Evolutionary conservation across 2,329 filamentous ascomycete genomes (phyloP).

Genomic region (Plectosphaerella plurivora): DNA sequence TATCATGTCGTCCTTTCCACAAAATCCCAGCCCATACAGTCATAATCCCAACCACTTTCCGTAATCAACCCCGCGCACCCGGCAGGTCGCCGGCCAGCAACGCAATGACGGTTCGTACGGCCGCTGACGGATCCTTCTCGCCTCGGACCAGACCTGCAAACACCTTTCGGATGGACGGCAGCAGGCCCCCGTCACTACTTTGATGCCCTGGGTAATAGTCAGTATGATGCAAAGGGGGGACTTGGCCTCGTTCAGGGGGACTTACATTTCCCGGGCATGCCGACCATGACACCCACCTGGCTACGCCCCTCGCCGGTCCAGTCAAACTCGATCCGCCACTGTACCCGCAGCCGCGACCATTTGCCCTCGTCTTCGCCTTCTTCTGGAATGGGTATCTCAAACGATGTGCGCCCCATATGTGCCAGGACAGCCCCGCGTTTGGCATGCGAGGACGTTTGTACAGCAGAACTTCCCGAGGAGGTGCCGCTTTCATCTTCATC

Average conservation of each 20-base stretch:
- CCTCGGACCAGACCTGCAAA: slow-evolving; percentile 56
- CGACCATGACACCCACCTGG: slow-evolving; percentile 47
- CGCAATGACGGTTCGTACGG: slow-evolving; percentile 56
- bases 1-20: neutral
- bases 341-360: slow-evolving; percentile 42
- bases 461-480: slow-evolving; percentile 12
- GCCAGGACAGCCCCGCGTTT: slow-evolving; percentile 43
- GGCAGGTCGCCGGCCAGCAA: slow-evolving; percentile 45
- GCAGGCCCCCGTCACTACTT: slow-evolving; percentile 48
- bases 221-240: neutral
- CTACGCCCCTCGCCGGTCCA: slow-evolving; percentile 70
- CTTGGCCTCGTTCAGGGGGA: slow-evolving; percentile 12
- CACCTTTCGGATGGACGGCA: slow-evolving; percentile 54
- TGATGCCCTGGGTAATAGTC: slow-evolving; percentile 49
- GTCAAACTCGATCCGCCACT: slow-evolving; percentile 64
- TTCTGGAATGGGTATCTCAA: slow-evolving; percentile 36
- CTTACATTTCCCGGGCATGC: slow-evolving; percentile 61
- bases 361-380: slow-evolving; percentile 23
- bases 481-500: slow-evolving; percentile 11
- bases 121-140: slow-evolving; percentile 49
- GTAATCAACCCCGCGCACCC: neutral
- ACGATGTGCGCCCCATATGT: slow-evolving; percentile 47
- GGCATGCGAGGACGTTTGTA: slow-evolving; percentile 6
- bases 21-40: neutral
- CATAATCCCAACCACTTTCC: neutral